Evolutionary conservation across 495 filamentous ascomycete genomes (phyloP), one percentile per base, ranked within the genome.

Genomic region (Xylaria acuta): DNA sequence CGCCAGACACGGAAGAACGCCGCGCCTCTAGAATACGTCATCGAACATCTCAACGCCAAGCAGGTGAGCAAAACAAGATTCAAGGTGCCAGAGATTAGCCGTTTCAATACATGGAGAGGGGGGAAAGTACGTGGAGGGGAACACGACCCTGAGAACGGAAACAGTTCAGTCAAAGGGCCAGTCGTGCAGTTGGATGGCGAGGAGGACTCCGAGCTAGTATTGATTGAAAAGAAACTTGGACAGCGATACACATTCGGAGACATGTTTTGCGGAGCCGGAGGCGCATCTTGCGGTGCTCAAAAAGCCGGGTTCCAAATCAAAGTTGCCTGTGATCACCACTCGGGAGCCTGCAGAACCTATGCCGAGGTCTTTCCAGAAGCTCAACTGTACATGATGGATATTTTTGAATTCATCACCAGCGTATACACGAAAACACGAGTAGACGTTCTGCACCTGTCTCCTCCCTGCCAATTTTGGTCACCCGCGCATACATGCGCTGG

Each of bases 381-480:
- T 0, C 71, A 75, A 0, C 74, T 88, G 8, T 85, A 87, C 62
- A 25, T 83, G 1, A 75, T 82, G 25, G 78, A 84, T 2, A 86
- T 87, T 7, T 75, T 86, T 45, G 76, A 89, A 9, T 88, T 93
- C 22, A 80, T 84, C 67, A 65, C 38, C 18, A 30, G 47, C 54
- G 0, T n/a, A 73, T 62, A 34, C 45, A 59, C 51, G 36, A 74
- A 14, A 71, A 27, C 65, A 65, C 82, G 76, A 30, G 87, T 93
- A 0, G 94, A 97, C 74, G 83, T 97, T 25, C 82, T 92, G 2
- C 95, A 98, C 68, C 78, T 95, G 0, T 96, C 93, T 0, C 93
- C 94, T 0, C 95, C 95, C 0, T 98, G 95, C 64, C 93, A 96
- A 71, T 88, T 88, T 8, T 97, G 91, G 80, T 97, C 93, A 0